Conservation (phyloP, 768 basidiomycete species). For the Pleurotus citrinopileatus region DNA sequence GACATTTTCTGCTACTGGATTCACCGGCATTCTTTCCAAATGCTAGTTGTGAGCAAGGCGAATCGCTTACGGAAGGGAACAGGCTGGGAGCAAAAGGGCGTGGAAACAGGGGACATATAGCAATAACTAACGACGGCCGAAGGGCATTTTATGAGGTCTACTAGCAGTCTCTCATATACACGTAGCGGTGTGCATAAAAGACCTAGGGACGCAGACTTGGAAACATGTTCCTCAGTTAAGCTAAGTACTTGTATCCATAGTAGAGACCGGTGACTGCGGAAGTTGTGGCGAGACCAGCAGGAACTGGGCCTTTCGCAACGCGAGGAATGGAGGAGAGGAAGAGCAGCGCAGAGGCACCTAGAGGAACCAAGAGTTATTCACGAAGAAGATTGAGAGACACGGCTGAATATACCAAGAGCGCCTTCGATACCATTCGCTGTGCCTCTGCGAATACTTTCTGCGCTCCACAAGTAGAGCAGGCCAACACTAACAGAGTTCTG, state of each 20-base stretch:
- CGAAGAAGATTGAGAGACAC: background rate
- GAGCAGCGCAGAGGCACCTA: slow-evolving; percentile 76
- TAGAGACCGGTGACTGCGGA: slow-evolving; percentile 61
- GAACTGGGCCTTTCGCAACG: slow-evolving; percentile 71
- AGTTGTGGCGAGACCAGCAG: slow-evolving; percentile 57
- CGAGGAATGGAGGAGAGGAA: slow-evolving; percentile 75
- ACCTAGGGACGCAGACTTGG: background rate
- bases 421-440: slow-evolving; percentile 72
- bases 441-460: slow-evolving; percentile 70
- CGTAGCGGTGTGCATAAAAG: too few relatives aligned
- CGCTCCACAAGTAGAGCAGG: slow-evolving; percentile 76
- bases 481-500: slow-evolving; percentile 59
- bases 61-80: too few relatives aligned
- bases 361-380: background rate
- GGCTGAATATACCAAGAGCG: slow-evolving; percentile 79
- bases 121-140: too few relatives aligned
- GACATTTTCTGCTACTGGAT: slow-evolving; percentile 59
- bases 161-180: too few relatives aligned
- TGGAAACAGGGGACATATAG: too few relatives aligned
- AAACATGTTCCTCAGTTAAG: slow-evolving; percentile 27
- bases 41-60: background rate
- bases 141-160: too few relatives aligned
- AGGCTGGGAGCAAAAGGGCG: too few relatives aligned
- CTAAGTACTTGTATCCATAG: slow-evolving; percentile 61
- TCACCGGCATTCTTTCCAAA: slow-evolving; percentile 23